Percentiles rank a stretch among this genome's conserved stretches.
Conservation (phyloP, 2,329 filamentous ascomycete species). For the Sphaerulina vaccinii region DNA sequence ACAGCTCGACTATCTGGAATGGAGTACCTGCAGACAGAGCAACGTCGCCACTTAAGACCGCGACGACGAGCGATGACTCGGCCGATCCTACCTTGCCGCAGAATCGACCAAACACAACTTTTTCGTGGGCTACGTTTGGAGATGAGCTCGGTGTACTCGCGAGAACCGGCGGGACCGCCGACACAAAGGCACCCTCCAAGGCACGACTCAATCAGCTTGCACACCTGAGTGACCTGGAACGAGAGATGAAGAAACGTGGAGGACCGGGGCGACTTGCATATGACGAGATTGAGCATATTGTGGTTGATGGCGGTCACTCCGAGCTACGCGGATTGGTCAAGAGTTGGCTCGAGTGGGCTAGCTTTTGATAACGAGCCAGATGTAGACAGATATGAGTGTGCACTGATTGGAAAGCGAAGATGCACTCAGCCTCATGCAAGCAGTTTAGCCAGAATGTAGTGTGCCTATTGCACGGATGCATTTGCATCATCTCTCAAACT, state of each 20-base stretch:
- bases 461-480: too few relatives aligned
- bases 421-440: too few relatives aligned
- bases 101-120: slow-evolving; percentile 19
- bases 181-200: slow-evolving; percentile 7
- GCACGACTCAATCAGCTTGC: slow-evolving; percentile 45
- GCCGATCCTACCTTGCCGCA: slow-evolving; percentile 29
- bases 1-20: slow-evolving; percentile 16
- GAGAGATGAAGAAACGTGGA: slow-evolving; percentile 67
- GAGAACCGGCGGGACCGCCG: neutral
- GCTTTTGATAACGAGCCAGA: slow-evolving; percentile 49
- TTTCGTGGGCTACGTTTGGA: neutral
- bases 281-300: slow-evolving; percentile 74
- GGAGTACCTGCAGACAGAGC: slow-evolving; percentile 7
- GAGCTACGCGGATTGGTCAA: slow-evolving; percentile 75
- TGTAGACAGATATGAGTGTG: slow-evolving; percentile 1
- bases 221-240: slow-evolving; percentile 62
- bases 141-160: neutral
- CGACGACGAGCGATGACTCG: slow-evolving; percentile 1
- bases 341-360: slow-evolving; percentile 81
- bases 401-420: too few relatives aligned
- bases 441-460: too few relatives aligned
- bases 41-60: slow-evolving; percentile 15
- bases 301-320: slow-evolving; percentile 59
- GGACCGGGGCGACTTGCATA: slow-evolving; percentile 76
- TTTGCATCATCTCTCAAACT: too few relatives aligned